These are phyloP conservation scores for Agaricus sinodeliciosus DNA, from an alignment of 768 basidiomycete genomes.

Conservation along the genomic window DNA sequence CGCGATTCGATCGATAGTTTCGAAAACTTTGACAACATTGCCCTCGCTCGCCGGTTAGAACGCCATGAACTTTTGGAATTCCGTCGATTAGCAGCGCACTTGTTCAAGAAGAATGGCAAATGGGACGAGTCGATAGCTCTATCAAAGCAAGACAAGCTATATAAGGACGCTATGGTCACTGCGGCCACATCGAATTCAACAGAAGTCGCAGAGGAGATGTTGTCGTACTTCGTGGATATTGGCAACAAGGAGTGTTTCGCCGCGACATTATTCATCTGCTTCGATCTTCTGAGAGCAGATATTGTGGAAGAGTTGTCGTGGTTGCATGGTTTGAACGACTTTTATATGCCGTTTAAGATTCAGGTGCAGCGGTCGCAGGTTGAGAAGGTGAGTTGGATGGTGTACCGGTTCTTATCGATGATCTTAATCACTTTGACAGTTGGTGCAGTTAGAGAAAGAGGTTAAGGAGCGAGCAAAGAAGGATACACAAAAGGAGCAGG, in stretches of 20 bases:
- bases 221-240: conserved; percentile 96
- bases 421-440: conserved; percentile 29
- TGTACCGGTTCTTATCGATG: background rate
- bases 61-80: conserved; percentile 92
- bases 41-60: conserved; percentile 80
- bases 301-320: conserved; percentile 93
- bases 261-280: conserved; percentile 84
- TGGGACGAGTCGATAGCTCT: conserved; percentile 97
- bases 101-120: conserved; percentile 96
- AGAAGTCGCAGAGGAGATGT: conserved; percentile 90
- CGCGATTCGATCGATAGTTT: conserved; percentile 98
- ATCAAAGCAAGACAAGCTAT: conserved; percentile 94
- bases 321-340: conserved; percentile 94
- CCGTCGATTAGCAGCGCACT: conserved; percentile 87
- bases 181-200: conserved; percentile 79
- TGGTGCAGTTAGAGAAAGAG: conserved; percentile 80
- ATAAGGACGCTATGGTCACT: conserved; percentile 94
- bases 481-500: conserved; percentile 83
- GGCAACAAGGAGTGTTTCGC: conserved; percentile 99
- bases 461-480: conserved; percentile 84
- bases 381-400: conserved; percentile 48
- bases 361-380: conserved; percentile 78
- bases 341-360: conserved; percentile 94
- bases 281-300: conserved; percentile 91
- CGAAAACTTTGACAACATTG: conserved; percentile 94